These are phyloP conservation scores for Leccinum longicurvipes DNA, from an alignment of 768 basidiomycete species.

Conservation along the genomic window DNA sequence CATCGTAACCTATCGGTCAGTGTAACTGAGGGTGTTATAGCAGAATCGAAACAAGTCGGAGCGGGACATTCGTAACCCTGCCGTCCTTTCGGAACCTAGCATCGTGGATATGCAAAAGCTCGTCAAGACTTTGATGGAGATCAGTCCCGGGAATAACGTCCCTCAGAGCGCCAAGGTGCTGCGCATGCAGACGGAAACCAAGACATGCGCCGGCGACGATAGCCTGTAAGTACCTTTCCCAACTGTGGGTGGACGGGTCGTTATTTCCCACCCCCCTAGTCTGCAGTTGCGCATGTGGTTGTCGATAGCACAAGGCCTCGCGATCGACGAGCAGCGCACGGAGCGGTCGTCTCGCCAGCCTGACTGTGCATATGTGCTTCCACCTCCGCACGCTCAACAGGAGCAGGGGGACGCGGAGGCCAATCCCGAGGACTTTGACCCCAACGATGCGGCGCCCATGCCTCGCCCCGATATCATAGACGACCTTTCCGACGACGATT, in stretches of 20 bases:
- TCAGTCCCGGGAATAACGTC: constrained; percentile 19
- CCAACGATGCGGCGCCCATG: constrained; percentile 10
- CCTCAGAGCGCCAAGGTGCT: constrained; percentile 35
- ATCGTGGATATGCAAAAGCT: constrained; percentile 42
- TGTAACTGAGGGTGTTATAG: not conserved
- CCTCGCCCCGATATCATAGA: constrained; percentile 8
- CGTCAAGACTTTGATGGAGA: constrained; percentile 40
- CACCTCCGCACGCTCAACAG: not conserved
- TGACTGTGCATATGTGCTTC: constrained; percentile 11
- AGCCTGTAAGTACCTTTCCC: constrained; percentile 37
- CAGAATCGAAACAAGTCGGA: constrained; percentile 13
- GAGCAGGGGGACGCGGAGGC: not conserved
- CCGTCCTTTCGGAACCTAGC: constrained; percentile 26
- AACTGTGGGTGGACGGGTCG: not conserved
- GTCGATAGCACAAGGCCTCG: constrained; percentile 42
- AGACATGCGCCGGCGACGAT: constrained; percentile 52
- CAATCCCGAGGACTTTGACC: constrained; percentile 12
- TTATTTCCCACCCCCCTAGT: constrained; percentile 21
- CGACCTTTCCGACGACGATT: constrained; percentile 30
- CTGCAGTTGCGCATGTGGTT: constrained; percentile 43
- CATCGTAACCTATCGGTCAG: not conserved
- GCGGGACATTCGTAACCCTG: not conserved
- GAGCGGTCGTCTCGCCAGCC: constrained; percentile 14
- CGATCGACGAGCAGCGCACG: constrained; percentile 45
- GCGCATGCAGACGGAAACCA: constrained; percentile 30